Percentiles rank a stretch among this genome's conserved stretches.
Evolutionary conservation across 2,329 filamentous ascomycete genomes (phyloP).

Genomic region (Magnaporthiopsis poae): DNA sequence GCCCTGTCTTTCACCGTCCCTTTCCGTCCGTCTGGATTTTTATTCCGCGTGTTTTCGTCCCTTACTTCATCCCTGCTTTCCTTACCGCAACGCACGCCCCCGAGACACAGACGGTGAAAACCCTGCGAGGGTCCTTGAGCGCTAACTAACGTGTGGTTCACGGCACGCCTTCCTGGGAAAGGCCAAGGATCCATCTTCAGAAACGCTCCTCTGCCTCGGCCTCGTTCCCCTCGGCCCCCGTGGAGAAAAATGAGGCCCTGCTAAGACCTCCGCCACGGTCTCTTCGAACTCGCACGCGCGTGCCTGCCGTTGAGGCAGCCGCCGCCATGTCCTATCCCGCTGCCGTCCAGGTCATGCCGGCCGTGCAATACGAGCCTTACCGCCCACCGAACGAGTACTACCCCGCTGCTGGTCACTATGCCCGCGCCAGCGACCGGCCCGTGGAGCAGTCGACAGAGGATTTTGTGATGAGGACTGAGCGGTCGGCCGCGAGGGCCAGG

Average conservation of each 20-base stretch:
- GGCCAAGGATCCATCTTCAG: constrained; percentile 2
- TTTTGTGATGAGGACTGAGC: constrained; percentile 19
- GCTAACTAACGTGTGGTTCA: background rate
- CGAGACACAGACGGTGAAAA: background rate
- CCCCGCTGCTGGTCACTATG: background rate
- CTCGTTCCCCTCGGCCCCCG: constrained; percentile 4
- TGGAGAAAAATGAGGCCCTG: constrained; percentile 5
- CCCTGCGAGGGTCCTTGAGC: background rate
- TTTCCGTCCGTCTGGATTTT: background rate
- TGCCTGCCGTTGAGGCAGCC: constrained; percentile 5
- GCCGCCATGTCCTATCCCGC: constrained; percentile 1
- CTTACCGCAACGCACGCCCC: background rate
- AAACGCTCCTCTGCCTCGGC: constrained; percentile 9
- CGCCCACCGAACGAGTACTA: background rate
- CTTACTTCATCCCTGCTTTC: background rate
- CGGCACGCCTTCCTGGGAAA: background rate
- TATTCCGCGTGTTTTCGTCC: background rate
- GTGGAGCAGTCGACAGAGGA: constrained; percentile 17
- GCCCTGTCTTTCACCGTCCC: background rate
- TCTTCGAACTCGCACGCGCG: constrained; percentile 11
- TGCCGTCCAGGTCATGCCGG: constrained; percentile 1
- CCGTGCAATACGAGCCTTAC: background rate
- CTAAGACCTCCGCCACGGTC: constrained; percentile 13
- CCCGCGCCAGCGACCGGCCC: constrained; percentile 13
- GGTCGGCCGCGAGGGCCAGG: constrained; percentile 14